Evolutionary conservation across 179 eudicot species (phyloP).

Genomic region (Gypsophila paniculata): DNA sequence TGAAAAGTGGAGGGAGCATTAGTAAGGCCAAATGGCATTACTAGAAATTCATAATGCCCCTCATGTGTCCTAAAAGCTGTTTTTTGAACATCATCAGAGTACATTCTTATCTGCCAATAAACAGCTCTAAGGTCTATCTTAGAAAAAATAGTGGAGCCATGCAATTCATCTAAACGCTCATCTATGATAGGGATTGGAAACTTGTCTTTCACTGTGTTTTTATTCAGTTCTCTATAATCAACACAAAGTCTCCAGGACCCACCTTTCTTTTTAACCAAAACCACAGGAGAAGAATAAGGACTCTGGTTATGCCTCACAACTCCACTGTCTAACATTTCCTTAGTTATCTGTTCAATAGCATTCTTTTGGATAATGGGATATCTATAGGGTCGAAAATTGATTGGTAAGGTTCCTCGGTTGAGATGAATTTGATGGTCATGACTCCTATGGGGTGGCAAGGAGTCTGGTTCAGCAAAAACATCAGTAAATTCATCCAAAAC

Average conservation of each 20-base stretch:
- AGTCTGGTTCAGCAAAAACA: neutral
- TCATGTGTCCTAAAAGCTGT: no score
- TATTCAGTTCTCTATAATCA: no score
- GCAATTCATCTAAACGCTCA: no score
- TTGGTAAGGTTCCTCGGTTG: neutral
- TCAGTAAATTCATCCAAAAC: neutral
- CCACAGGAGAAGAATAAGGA: neutral
- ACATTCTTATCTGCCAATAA: no score
- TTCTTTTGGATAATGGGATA: neutral
- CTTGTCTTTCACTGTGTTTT: no score
- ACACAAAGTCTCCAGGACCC: neutral
- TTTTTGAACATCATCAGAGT: no score
- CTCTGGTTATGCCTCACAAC: neutral
- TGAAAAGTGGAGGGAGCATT: no score
- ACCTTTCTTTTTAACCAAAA: constrained; percentile 15
- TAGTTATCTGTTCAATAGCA: neutral
- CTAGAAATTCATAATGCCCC: no score
- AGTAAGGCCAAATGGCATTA: no score
- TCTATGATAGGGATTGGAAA: no score
- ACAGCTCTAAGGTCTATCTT: no score
- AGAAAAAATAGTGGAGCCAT: no score
- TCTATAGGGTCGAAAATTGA: constrained; percentile 13
- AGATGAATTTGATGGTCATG: neutral
- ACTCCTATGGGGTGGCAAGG: neutral
- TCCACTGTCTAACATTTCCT: neutral